Evolutionary conservation across 768 basidiomycete species (phyloP), one percentile per base, ranked within the genome.

Genomic region (Suillus variegatus): DNA sequence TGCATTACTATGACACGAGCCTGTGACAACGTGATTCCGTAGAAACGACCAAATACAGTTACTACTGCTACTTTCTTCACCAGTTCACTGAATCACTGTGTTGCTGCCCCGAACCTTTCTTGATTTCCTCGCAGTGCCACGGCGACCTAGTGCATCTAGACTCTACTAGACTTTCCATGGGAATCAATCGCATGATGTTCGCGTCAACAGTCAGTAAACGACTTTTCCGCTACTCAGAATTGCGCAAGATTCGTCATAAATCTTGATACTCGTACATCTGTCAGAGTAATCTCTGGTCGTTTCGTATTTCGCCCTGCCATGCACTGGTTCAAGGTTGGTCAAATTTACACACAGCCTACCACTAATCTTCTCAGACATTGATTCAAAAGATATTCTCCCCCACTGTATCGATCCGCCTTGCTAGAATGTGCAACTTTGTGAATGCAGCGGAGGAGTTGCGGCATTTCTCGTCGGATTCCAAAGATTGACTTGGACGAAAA

Each of bases 321-420:
- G 46, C 66, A 64, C 63, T 68, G 69, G 64, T 51, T 25, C 47
- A 25, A 13, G 47, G 52, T 79, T 95, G 66, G 88, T 25, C 90
- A 70, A 95, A 94, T 77, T 96, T 95, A 82, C 95, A 93, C 80
- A 89, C 91, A 8, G 89, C 90, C 6, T 80, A 92, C 16, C 86
- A 89, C 25, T 80, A 73, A 60, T 77, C 74, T 64, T 80, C 87
- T 18, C 87, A 89, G 74, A 83, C 84, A 6, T 82, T 95, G 38
- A 86, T 96, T 60, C 86, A 92, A 70, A 92, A 91, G 82, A 98
- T 99, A 75, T 98, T 93, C 79, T 87, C 89, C 20, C 86, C 98
- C 61, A 87, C 46, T 47, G 46, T 99, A 60, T 90, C 88, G 58
- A 82, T 89, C 47, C 88, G 97, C 13, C 92, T 93, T 13, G 81